Evolutionary conservation across 768 basidiomycete genomes (phyloP).

Genomic region (Myochromella boudieri): DNA sequence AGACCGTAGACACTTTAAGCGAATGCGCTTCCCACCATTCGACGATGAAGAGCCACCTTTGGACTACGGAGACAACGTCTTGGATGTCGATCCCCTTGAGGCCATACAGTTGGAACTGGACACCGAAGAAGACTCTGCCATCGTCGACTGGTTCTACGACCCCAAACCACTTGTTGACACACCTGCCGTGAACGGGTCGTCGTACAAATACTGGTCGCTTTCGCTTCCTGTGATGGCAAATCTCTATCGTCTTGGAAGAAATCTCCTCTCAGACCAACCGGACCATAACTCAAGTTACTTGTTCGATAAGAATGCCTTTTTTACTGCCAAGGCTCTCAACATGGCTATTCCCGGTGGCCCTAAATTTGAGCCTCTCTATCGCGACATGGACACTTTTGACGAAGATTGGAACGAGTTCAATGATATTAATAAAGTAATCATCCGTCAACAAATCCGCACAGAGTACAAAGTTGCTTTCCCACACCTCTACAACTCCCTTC

Average conservation of each 20-base stretch:
- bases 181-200: slow-evolving; percentile 86
- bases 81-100: slow-evolving; percentile 97
- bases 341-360: slow-evolving; percentile 98
- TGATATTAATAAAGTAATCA: slow-evolving; percentile 99
- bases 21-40: slow-evolving; percentile 99
- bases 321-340: slow-evolving; percentile 96
- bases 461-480: slow-evolving; percentile 99
- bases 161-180: slow-evolving; percentile 92
- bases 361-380: slow-evolving; percentile 95
- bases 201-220: slow-evolving; percentile 92
- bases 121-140: slow-evolving; percentile 85
- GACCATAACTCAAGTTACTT: slow-evolving; percentile 91
- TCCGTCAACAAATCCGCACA: slow-evolving; percentile 96
- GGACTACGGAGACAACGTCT: slow-evolving; percentile 98
- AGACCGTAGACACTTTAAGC: slow-evolving; percentile 98
- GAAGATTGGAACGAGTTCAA: slow-evolving; percentile 99
- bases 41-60: slow-evolving; percentile 99
- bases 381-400: slow-evolving; percentile 96
- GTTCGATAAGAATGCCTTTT: slow-evolving; percentile 97
- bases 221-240: slow-evolving; percentile 96
- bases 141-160: slow-evolving; percentile 99
- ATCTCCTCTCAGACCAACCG: slow-evolving; percentile 88
- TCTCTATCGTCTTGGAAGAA: slow-evolving; percentile 92
- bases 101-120: slow-evolving; percentile 97
- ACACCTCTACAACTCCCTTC: slow-evolving; percentile 96